Evolutionary conservation across 768 basidiomycete genomes (phyloP).

Genomic region (Termitomyces sp.): DNA sequence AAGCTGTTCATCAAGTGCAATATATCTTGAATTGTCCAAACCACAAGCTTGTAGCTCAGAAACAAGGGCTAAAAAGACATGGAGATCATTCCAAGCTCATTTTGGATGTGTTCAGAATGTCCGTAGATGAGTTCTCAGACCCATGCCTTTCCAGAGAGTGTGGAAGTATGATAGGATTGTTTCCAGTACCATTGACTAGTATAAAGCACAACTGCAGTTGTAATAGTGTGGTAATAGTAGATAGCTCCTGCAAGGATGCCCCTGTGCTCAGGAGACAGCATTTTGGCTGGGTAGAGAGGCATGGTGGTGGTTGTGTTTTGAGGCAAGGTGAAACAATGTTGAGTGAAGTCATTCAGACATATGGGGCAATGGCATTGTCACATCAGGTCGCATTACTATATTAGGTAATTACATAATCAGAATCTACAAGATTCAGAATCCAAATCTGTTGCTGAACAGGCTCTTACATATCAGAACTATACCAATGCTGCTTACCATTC

Average conservation of each 20-base stretch:
- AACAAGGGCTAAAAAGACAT: slow-evolving; percentile 10
- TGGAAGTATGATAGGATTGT: not conserved
- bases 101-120: not conserved
- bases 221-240: not conserved
- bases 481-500: no score
- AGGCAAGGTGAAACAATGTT: not conserved
- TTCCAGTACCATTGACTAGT: not conserved
- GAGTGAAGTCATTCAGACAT: no score
- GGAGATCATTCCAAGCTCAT: not conserved
- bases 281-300: no score
- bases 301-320: not conserved
- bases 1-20: slow-evolving; percentile 22
- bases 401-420: no score
- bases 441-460: not conserved
- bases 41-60: slow-evolving; percentile 5
- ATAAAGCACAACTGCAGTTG: not conserved
- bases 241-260: not conserved
- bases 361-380: no score
- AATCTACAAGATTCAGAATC: not conserved
- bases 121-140: not conserved
- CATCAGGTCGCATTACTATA: no score
- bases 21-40: slow-evolving; percentile 21
- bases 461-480: no score
- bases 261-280: not conserved
- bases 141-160: not conserved